Conservation (phyloP, 2,329 filamentous ascomycete species). For the Hymenoscyphus linearis region DNA sequence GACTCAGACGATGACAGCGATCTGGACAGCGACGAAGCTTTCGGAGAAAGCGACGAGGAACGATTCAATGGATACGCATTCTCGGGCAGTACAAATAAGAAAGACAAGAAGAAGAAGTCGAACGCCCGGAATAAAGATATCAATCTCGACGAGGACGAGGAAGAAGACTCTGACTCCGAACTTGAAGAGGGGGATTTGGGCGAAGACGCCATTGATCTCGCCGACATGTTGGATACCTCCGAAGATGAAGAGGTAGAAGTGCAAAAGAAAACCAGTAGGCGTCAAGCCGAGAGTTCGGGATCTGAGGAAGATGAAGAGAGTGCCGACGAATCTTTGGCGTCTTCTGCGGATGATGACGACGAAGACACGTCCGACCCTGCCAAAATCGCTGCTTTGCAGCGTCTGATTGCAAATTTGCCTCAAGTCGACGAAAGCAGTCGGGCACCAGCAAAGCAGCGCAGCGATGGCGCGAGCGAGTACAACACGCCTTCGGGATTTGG, state of each 20-base stretch:
- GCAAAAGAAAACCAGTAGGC: conserved; percentile 32
- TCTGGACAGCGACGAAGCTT: conserved; percentile 66
- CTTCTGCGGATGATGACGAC: conserved; percentile 40
- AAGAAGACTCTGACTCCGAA: conserved; percentile 36
- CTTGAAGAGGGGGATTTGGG: conserved; percentile 66
- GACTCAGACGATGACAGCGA: conserved; percentile 63
- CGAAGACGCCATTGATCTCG: conserved; percentile 37
- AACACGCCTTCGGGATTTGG: conserved; percentile 56
- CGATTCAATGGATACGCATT: conserved; percentile 64
- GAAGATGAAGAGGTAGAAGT: conserved; percentile 62
- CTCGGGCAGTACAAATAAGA: conserved; percentile 50
- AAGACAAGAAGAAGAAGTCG: conserved; percentile 42
- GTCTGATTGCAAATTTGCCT: conserved; percentile 62
- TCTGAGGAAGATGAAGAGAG: conserved; percentile 41
- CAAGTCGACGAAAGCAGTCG: conserved; percentile 27
- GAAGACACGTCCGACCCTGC: conserved; percentile 37
- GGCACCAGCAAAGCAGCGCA: conserved; percentile 28
- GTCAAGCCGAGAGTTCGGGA: conserved; percentile 40
- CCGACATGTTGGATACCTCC: conserved; percentile 29
- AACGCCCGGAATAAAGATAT: conserved; percentile 41
- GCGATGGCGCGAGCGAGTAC: conserved; percentile 51
- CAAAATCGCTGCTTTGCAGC: conserved; percentile 59
- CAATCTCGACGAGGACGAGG: conserved; percentile 45
- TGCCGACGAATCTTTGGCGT: conserved; percentile 49
- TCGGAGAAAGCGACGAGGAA: conserved; percentile 68